Base-by-base conservation (phyloP, 768 basidiomycete genomes). In the Trametes cinnabarina region DNA sequence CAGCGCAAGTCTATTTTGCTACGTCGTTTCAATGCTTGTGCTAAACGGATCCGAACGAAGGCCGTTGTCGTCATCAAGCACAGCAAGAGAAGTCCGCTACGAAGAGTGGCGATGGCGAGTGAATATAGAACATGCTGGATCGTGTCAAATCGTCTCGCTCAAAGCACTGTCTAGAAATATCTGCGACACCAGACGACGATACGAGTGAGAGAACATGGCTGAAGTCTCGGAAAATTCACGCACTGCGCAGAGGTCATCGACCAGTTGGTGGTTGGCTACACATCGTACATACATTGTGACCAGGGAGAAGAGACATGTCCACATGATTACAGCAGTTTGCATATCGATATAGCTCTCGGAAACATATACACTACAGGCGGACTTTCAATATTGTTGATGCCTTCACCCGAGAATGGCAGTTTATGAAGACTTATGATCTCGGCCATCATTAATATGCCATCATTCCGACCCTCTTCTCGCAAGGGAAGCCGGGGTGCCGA, bases 271-370 rank as follows among this genome's bases (percentile, higher is more conserved):
- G 48, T 53, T 43, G 46, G 51, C 47, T 55, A 60, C 42, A 46
- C 22, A 46, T 30, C 53, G 47, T 51, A 55, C 49, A 44, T 48
- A 57, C 60, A 51, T 7, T 19, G 43, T n/a, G 41, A 39, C 44
- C 48, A 17, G 34, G 6, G 30, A 6, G 12, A 32, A 6, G 12
- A 32, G 35, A 25, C 48, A 19, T 23, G 34, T 51, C 43, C 51
- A 26, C 42, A 30, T 51, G 47, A 43, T 26, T 15, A n/a, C n/a
- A n/a, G n/a, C n/a, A n/a, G n/a, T n/a, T n/a, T n/a, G n/a, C n/a
- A n/a, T n/a, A n/a, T n/a, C n/a, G n/a, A n/a, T n/a, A n/a, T n/a
- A n/a, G n/a, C n/a, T n/a, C n/a, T n/a, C n/a, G n/a, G n/a, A n/a
- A n/a, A n/a, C n/a, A n/a, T n/a, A n/a, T n/a, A n/a, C n/a, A n/a